Conservation (phyloP, 305 asterid genomes). For the Caryopteris hybrid region DNA sequence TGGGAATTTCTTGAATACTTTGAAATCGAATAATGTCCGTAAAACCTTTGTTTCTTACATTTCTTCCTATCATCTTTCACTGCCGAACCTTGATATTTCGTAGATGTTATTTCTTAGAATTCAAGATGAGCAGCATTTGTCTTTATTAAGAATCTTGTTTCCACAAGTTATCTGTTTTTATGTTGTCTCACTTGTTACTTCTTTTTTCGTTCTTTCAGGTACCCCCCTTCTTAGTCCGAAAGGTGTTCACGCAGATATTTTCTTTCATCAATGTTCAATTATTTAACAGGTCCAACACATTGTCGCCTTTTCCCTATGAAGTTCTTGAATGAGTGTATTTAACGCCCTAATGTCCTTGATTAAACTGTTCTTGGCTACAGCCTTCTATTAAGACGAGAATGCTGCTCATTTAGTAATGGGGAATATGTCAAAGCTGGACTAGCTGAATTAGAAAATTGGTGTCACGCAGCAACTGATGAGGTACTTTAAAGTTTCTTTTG, state of each 20-base stretch:
- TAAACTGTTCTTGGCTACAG: constrained; percentile 36
- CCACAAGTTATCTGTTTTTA: background rate
- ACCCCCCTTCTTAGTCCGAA: constrained; percentile 83
- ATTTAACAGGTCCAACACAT: constrained; percentile 77
- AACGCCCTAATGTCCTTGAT: constrained; percentile 1
- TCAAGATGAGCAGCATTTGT: constrained; percentile 1
- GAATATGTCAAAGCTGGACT: constrained; percentile 95
- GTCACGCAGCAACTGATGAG: constrained; percentile 81
- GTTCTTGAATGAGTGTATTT: constrained; percentile 13
- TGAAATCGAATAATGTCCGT: constrained; percentile 86
- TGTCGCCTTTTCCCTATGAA: constrained; percentile 12
- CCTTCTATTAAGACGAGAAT: constrained; percentile 95
- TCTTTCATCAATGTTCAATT: constrained; percentile 94
- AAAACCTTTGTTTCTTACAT: constrained; percentile 11
- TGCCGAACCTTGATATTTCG: constrained; percentile 14
- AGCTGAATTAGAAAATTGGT: constrained; percentile 96
- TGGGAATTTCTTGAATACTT: constrained; percentile 69
- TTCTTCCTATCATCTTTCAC: constrained; percentile 15
- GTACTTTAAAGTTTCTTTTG: constrained; percentile 36
- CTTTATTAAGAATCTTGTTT: background rate
- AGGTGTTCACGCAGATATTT: constrained; percentile 93
- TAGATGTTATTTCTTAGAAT: background rate
- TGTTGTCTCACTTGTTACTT: constrained; percentile 10
- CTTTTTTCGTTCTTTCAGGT: constrained; percentile 42
- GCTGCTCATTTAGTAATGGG: constrained; percentile 98